phyloP scores from a whole-genome alignment of 2,329 filamentous ascomycete genomes.

The Tolypocladium guangdongense region DNA sequence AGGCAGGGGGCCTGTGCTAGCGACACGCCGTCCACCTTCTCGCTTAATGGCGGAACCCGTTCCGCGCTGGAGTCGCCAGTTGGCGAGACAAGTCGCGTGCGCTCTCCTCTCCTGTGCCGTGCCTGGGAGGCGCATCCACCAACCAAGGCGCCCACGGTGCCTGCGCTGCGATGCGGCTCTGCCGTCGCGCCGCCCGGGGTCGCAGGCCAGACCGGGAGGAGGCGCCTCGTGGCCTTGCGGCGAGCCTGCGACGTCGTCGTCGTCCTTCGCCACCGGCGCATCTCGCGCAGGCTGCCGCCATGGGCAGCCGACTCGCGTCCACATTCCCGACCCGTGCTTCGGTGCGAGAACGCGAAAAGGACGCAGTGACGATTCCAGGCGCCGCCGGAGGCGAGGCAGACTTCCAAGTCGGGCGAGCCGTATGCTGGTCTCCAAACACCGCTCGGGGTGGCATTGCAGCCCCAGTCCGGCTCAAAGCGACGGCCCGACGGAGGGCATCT shows the following conservation, averaged over 20 bases:
- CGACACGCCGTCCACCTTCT: not conserved
- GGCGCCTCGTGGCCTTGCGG: not conserved
- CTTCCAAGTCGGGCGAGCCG: not conserved
- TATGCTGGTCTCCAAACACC: not conserved
- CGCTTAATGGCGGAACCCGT: slow-evolving; percentile 6
- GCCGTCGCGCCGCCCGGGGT: not conserved
- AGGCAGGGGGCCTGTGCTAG: not conserved
- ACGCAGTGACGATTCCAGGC: not conserved
- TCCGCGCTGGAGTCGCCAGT: slow-evolving; percentile 1
- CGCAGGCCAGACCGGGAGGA: not conserved
- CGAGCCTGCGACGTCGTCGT: not conserved
- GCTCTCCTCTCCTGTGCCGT: not conserved
- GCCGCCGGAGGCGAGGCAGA: not conserved
- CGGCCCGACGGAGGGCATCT: not conserved
- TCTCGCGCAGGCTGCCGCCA: not conserved
- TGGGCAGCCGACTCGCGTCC: not conserved
- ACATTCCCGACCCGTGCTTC: not conserved
- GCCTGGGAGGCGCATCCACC: not conserved
- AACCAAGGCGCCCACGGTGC: not conserved
- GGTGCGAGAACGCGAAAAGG: too few relatives aligned
- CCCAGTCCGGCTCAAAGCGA: not conserved
- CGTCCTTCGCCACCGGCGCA: not conserved
- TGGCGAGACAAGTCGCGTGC: not conserved
- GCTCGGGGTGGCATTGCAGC: not conserved
- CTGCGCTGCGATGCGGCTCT: not conserved